These are phyloP conservation scores for Marasmius sp. DNA, from an alignment of 1,284 basidiomycete species.

Conservation along the genomic window DNA sequence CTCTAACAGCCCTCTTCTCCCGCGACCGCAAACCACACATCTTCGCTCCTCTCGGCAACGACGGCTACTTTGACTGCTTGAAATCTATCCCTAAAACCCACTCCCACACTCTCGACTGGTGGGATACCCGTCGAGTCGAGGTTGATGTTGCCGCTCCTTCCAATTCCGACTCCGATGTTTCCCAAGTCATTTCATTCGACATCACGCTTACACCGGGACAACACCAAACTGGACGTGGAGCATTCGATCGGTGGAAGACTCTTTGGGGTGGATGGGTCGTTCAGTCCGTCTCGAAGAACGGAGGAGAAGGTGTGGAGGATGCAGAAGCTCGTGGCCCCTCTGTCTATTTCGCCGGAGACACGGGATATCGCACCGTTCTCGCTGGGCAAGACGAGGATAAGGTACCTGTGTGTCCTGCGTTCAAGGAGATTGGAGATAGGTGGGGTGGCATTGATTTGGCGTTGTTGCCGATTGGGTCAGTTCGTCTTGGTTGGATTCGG, in stretches of 20 bases:
- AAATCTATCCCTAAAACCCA: constrained; percentile 36
- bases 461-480: constrained; percentile 66
- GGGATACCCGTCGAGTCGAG: constrained; percentile 50
- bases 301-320: not conserved
- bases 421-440: constrained; percentile 61
- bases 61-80: constrained; percentile 41
- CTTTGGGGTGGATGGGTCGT: constrained; percentile 66
- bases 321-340: constrained; percentile 26
- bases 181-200: constrained; percentile 23
- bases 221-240: constrained; percentile 47
- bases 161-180: constrained; percentile 13
- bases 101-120: constrained; percentile 71
- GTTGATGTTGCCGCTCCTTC: constrained; percentile 26
- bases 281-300: constrained; percentile 31
- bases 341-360: constrained; percentile 73
- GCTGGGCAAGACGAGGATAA: constrained; percentile 50
- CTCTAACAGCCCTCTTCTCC: constrained; percentile 43
- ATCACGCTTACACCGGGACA: constrained; percentile 45
- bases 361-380: constrained; percentile 52
- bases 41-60: constrained; percentile 67
- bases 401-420: constrained; percentile 64
- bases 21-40: constrained; percentile 47
- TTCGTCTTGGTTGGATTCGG: constrained; percentile 3
- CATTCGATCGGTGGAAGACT: constrained; percentile 50
- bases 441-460: constrained; percentile 64